Base-by-base conservation (phyloP, 2,329 filamentous ascomycete genomes). In the Colletotrichum godetiae region DNA sequence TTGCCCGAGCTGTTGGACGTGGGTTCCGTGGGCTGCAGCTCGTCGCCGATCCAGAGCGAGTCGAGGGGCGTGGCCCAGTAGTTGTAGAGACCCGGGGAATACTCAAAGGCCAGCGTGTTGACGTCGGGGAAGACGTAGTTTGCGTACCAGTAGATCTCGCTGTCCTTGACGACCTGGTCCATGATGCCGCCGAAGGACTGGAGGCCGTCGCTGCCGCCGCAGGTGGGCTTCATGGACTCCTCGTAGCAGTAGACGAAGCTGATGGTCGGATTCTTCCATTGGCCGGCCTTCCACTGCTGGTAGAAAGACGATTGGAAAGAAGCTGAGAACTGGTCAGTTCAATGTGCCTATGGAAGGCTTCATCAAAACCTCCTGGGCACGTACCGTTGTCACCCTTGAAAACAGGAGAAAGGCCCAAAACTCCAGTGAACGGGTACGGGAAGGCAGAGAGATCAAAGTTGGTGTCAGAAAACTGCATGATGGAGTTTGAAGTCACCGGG, bases 141-240 rank as follows among this genome's bases (percentile, higher is more conserved):
- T 15, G 79, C 76, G 31, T 79, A 75, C 78, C 81, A 82, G 75
- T 80, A 82, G 27, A 68, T 72, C 64, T 75, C 76, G 10, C 78
- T 77, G 66, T 80, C 78, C 10, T 78, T 76, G 13, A 80, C 69
- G n/a, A 76, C 65, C 49, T 72, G 74, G 24, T 56, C 33, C 37
- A 67, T 70, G 56, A 76, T 61, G 8, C 75, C 75, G 15, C 74
- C 75, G 24, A 76, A 35, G 22, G 75, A 75, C 70, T 76, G 75
- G 57, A 76, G 64, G 11, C 67, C 75, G 56, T 76, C 75, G 55
- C 74, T 60, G 31, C 73, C 73, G n/a, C 71, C 56, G 65, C 75
- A 76, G n/a, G 64, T 67, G 13, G 31, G 22, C 62, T 76, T 75
- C 37, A 35, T 55, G 12, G 55, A 27, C 19, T 72, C 59, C 4